Conservation (phyloP, 441 rosid genomes). For the Cnidoscolus chayamansa region DNA sequence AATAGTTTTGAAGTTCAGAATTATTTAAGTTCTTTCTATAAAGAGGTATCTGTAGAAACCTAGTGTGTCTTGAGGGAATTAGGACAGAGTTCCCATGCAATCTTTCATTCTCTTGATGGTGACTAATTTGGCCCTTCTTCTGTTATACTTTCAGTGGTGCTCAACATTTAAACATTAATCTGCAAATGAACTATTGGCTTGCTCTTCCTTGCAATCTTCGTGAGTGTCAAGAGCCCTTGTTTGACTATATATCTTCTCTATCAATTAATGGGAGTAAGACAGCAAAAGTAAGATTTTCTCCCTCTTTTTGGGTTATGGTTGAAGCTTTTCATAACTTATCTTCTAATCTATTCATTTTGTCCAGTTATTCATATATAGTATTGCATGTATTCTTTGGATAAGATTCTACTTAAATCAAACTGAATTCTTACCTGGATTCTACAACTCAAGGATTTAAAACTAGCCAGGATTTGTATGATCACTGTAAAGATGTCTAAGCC, state of each 20-base stretch:
- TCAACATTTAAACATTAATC: constrained; percentile 86
- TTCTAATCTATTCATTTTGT: neutral
- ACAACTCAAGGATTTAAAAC: neutral
- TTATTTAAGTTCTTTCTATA: neutral
- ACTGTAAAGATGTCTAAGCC: neutral
- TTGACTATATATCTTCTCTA: constrained; percentile 62
- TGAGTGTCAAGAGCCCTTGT: constrained; percentile 88
- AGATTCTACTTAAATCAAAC: neutral
- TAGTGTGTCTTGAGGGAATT: too few relatives aligned
- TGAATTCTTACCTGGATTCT: neutral
- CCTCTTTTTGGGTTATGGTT: neutral
- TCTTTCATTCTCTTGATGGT: neutral
- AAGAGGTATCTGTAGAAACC: too few relatives aligned
- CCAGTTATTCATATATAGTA: neutral
- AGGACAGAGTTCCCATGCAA: neutral
- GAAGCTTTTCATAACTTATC: neutral
- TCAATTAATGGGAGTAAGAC: constrained; percentile 76
- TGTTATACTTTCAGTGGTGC: constrained; percentile 50
- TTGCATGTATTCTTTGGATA: constrained; percentile 2
- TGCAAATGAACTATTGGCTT: constrained; percentile 98
- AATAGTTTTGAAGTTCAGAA: neutral
- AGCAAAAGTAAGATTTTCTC: constrained; percentile 48
- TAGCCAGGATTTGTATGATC: neutral
- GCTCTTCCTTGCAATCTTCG: constrained; percentile 78
- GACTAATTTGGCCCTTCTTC: constrained; percentile 12